These are phyloP conservation scores for Bisporella sp. DNA, from an alignment of 2,329 filamentous ascomycete species.

Conservation along the genomic window DNA sequence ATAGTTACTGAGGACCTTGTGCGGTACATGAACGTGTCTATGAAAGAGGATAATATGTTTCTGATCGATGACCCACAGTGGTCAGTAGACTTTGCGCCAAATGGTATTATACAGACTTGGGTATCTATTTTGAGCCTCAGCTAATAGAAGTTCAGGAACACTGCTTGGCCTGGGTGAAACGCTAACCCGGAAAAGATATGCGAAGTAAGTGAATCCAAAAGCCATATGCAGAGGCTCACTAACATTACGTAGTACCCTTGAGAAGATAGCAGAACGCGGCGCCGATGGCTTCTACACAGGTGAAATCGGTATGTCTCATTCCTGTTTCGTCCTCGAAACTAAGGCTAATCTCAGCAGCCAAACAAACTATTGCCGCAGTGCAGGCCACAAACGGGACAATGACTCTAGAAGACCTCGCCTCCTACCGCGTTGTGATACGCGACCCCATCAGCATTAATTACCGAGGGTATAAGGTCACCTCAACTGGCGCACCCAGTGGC, in stretches of 20 bases:
- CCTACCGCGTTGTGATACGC: slow-evolving; percentile 60
- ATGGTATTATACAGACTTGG: slow-evolving; percentile 31
- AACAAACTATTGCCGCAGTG: slow-evolving; percentile 52
- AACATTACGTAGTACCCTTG: slow-evolving; percentile 40
- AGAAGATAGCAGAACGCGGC: slow-evolving; percentile 52
- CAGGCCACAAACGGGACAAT: slow-evolving; percentile 56
- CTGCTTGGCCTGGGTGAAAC: slow-evolving; percentile 52
- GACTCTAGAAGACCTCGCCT: slow-evolving; percentile 56
- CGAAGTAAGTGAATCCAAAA: slow-evolving; percentile 31
- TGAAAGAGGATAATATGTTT: slow-evolving; percentile 43
- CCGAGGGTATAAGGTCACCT: slow-evolving; percentile 63
- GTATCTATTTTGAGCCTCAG: too few relatives aligned
- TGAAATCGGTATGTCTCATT: slow-evolving; percentile 33
- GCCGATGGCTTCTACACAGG: slow-evolving; percentile 57
- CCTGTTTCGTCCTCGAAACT: neutral
- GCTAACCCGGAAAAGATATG: slow-evolving; percentile 59
- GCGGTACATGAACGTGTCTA: slow-evolving; percentile 58
- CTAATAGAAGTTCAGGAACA: slow-evolving; percentile 33
- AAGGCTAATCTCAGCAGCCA: slow-evolving; percentile 31
- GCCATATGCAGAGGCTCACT: neutral
- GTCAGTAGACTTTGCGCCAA: slow-evolving; percentile 64
- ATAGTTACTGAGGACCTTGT: slow-evolving; percentile 65
- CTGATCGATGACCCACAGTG: slow-evolving; percentile 54
- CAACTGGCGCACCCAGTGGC: slow-evolving; percentile 67
- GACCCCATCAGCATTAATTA: slow-evolving; percentile 57